Conservation (phyloP, 2,329 filamentous ascomycete species). For the Leptodontidium sp. region DNA sequence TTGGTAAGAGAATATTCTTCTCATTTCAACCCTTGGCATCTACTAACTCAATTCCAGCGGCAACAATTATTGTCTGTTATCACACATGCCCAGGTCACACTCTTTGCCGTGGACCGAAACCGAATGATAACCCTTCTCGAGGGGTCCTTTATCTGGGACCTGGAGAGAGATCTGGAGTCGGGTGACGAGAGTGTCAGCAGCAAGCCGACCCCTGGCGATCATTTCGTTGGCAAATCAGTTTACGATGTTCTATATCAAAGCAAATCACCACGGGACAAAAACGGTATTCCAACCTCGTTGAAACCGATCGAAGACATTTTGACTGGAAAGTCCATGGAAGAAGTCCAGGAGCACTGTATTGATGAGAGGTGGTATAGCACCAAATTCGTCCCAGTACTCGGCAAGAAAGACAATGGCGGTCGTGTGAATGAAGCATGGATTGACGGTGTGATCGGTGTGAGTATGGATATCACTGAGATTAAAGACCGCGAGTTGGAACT, state of each 20-base stretch:
- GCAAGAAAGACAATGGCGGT: slow-evolving; percentile 61
- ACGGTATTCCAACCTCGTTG: slow-evolving; percentile 54
- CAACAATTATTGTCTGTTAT: slow-evolving; percentile 78
- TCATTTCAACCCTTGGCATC: neutral
- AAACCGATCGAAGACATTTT: slow-evolving; percentile 70
- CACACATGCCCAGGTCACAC: slow-evolving; percentile 76
- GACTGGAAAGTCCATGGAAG: slow-evolving; percentile 64
- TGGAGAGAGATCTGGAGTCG: slow-evolving; percentile 42
- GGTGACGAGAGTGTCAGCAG: slow-evolving; percentile 48
- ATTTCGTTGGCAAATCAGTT: slow-evolving; percentile 65
- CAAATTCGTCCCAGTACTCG: slow-evolving; percentile 71
- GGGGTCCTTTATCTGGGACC: slow-evolving; percentile 66
- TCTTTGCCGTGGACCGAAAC: slow-evolving; percentile 75
- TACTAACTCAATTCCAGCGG: slow-evolving; percentile 44
- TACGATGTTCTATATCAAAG: slow-evolving; percentile 66
- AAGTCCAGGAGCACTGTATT: slow-evolving; percentile 64
- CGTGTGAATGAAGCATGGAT: slow-evolving; percentile 60
- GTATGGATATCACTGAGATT: slow-evolving; percentile 80
- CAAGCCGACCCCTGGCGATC: slow-evolving; percentile 36
- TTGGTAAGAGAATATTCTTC: slow-evolving; percentile 49
- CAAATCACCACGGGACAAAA: slow-evolving; percentile 32
- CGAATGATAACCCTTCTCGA: slow-evolving; percentile 73
- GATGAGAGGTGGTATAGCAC: slow-evolving; percentile 74
- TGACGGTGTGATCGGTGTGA: slow-evolving; percentile 79
- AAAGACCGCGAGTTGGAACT: slow-evolving; percentile 70